phyloP scores from a whole-genome alignment of 139 green algal species.

The Axilococcus clingmanii region DNA sequence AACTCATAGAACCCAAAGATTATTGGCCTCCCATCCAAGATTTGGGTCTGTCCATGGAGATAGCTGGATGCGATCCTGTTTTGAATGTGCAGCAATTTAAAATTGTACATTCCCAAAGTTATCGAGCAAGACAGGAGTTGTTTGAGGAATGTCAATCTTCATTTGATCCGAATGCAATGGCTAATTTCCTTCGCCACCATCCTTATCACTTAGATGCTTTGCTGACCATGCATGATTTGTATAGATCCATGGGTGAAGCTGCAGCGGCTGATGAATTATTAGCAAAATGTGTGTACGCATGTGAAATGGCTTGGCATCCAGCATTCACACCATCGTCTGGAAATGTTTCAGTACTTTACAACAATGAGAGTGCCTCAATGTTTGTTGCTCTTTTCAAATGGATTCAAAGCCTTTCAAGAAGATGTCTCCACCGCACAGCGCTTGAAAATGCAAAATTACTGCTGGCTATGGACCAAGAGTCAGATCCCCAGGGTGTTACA shows the following conservation, averaged over 20 bases:
- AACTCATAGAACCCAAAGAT: conserved; percentile 53
- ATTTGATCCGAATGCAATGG: conserved; percentile 71
- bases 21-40: conserved; percentile 44
- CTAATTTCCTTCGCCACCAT: conserved; percentile 41
- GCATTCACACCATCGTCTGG: conserved; percentile 56
- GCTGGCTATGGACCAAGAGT: conserved; percentile 60
- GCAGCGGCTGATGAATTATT: conserved; percentile 57
- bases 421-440: conserved; percentile 66
- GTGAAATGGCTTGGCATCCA: conserved; percentile 77
- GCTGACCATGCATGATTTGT: conserved; percentile 81
- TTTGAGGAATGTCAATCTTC: conserved; percentile 43
- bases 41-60: conserved; percentile 34
- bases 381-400: conserved; percentile 77
- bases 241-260: conserved; percentile 61
- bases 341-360: conserved; percentile 44
- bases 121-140: conserved; percentile 30
- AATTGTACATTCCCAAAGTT: conserved; percentile 45
- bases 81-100: conserved; percentile 33
- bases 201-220: conserved; percentile 87
- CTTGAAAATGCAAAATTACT: conserved; percentile 88
- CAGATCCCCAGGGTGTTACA: conserved; percentile 68
- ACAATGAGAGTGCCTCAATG: conserved; percentile 60
- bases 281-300: conserved; percentile 62
- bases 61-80: conserved; percentile 1
- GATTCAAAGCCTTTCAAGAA: conserved; percentile 60